Base-by-base conservation (phyloP, 306 rosid genomes). In the Quercus parvula region DNA sequence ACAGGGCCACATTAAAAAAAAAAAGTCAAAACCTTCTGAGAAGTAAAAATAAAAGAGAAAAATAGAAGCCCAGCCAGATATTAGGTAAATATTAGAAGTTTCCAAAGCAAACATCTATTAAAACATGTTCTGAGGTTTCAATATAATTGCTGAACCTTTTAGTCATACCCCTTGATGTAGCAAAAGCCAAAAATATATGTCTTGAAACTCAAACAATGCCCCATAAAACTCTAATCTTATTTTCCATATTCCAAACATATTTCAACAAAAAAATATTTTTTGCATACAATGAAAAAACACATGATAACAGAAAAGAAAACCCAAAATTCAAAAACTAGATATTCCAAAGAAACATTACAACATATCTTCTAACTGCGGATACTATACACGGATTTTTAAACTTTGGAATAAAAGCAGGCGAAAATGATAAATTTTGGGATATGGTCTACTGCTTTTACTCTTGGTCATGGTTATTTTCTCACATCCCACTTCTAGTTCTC, bases 401-500 rank as follows among this genome's bases (percentile, higher is more conserved):
- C 12, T 59, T 59, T 24, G 25, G 5, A 59, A 59, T 22, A 5
- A 59, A 59, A 24, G 66, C 17, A 59, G 66, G 66, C 0, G 3
- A 22, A 59, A 10, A 58, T 9, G 66, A 58, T 58, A 5, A 58
- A 22, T 1, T 59, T 11, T 67, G n/a, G 63, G 41, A 62, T 46
- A 77, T 55, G 55, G 24, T 68, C 62, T 25, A 74, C 19, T 74
- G 14, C 66, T 76, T 14, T 1, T 24, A 28, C 41, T 35, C 46
- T 24, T 56, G 66, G 63, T 55, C 25, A 56, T 44, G 25, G 55
- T 11, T 59, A 68, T 12, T 44, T 74, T 33, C 52, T 27, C 10
- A 58, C 35, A 73, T 58, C 73, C 62, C 25, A 20, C 64, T 54
- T 28, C 11, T 81, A 61, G 35, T 25, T 55, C 71, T 80, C 66